Base-by-base conservation (phyloP, 2,329 filamentous ascomycete genomes). In the Zymoseptoria crescenta region DNA sequence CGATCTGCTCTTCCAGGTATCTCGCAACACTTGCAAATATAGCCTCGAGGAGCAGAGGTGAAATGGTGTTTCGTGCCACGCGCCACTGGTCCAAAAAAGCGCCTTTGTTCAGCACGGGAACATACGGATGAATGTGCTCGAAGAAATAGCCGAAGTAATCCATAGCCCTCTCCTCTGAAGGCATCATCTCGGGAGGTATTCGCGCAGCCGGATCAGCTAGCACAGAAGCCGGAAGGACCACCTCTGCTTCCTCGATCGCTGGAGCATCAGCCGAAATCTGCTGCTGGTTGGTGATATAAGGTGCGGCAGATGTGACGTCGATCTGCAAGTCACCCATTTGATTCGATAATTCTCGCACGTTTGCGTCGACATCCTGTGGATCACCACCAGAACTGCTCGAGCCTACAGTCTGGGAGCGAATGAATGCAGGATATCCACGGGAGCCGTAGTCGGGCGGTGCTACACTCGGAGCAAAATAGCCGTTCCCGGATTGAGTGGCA, bases 81-180 rank as follows among this genome's bases (percentile, higher is more conserved):
- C 88, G 85, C 93, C 93, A 97, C 75, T 96, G 91, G 50, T 91
- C 86, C 69, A 94, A 96, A 68, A 97, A 89, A 48, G 87, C 80
- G 1, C 82, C 78, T 68, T 90, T 89, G 75, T 94, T 92, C 56
- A 97, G 77, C 2, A 97, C 91, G 0, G 93, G 93, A 1, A 95
- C 86, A 67, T 96, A 97, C 0, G 92, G 92, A 69, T 97, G 94
- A 30, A 96, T 88, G 66, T 96, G 87, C 35, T 81, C 79, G 73
- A 97, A 97, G 72, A 91, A 97, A 50, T 96, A 87, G 48, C 94
- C 86, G 71, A 97, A 96, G 71, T 94, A 96, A 41, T 88, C 83
- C 70, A 91, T 77, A 4, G 87, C 87, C 41, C 89, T 89, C 51
- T 90, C 86, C 30, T 96, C 91, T 29, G 87, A 83, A 0, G 93